Conservation (phyloP, 2,329 filamentous ascomycete species). For the Exophiala viscosa region DNA sequence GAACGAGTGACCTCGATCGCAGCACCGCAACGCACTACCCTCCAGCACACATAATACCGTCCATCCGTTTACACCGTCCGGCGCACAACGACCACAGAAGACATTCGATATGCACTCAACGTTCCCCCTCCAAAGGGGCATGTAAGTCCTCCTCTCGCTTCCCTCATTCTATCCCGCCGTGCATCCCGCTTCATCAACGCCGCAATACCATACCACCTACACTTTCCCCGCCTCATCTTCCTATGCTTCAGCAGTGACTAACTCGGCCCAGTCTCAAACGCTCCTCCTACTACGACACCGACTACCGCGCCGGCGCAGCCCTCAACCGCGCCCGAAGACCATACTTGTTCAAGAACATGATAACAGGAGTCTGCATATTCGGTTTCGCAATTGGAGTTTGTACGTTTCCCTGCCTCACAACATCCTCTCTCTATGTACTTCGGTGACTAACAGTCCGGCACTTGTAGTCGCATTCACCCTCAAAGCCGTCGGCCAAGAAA, state of each 20-base stretch:
- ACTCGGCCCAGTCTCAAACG: slow-evolving; percentile 42
- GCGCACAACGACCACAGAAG: neutral
- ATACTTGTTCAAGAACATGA: slow-evolving; percentile 83
- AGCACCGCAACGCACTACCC: no score
- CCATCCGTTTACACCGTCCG: no score
- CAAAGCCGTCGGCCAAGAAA: slow-evolving; percentile 85
- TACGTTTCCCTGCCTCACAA: slow-evolving; percentile 47
- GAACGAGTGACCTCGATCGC: no score
- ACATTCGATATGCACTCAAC: slow-evolving; percentile 3
- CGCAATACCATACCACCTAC: neutral
- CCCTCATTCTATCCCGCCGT: neutral
- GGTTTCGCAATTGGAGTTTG: slow-evolving; percentile 79
- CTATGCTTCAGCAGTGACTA: neutral
- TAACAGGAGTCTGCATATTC: slow-evolving; percentile 73
- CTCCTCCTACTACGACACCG: slow-evolving; percentile 87
- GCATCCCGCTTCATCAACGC: neutral
- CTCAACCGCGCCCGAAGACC: slow-evolving; percentile 88
- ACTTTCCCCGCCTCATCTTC: neutral
- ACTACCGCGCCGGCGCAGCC: slow-evolving; percentile 79
- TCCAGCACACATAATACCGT: no score
- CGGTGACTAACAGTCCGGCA: neutral
- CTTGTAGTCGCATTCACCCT: slow-evolving; percentile 66
- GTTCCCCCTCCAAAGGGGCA: slow-evolving; percentile 10
- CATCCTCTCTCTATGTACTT: neutral
- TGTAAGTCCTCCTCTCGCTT: slow-evolving; percentile 8